Percentiles rank a stretch among this genome's conserved stretches.
Evolutionary conservation across 192 early-diverging fungal genomes (phyloP).

Genomic region (Gamsiella multidivaricata): DNA sequence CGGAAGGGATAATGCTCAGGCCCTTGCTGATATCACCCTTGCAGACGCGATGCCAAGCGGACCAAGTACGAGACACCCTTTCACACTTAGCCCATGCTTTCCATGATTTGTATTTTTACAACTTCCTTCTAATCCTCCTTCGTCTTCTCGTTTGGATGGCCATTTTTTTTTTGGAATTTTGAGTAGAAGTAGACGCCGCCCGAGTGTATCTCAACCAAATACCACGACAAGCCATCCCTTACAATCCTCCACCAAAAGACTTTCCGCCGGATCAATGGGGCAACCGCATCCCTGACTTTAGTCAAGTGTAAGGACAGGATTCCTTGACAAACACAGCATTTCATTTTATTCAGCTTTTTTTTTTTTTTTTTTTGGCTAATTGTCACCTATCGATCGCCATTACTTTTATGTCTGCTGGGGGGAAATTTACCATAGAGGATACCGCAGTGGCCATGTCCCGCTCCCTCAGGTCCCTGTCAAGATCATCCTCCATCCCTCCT

Average conservation of each 20-base stretch:
- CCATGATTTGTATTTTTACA: too few species aligned
- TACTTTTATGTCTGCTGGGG: neutral
- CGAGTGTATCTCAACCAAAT: neutral
- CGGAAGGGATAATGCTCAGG: too few species aligned
- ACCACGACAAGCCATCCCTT: constrained; percentile 3
- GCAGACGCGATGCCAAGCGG: too few species aligned
- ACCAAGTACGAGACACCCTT: too few species aligned
- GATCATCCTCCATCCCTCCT: constrained; percentile 30
- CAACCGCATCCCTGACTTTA: constrained; percentile 35
- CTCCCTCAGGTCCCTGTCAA: constrained; percentile 22
- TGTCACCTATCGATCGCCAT: too few species aligned
- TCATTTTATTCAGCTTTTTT: neutral
- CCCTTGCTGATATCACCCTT: too few species aligned
- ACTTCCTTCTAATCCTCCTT: too few species aligned
- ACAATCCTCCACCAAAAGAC: constrained; percentile 27
- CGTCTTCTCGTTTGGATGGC: too few species aligned
- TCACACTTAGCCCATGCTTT: too few species aligned
- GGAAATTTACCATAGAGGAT: constrained; percentile 20
- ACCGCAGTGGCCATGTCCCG: constrained; percentile 34
- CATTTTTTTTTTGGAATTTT: too few species aligned
- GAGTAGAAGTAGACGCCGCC: too few species aligned
- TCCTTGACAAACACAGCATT: neutral
- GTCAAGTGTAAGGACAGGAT: constrained; percentile 29
- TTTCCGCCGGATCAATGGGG: constrained; percentile 42
- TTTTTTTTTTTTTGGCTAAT: neutral